Conservation (phyloP, 176 grass and related monocot species). For the Musa troglodytarum region DNA sequence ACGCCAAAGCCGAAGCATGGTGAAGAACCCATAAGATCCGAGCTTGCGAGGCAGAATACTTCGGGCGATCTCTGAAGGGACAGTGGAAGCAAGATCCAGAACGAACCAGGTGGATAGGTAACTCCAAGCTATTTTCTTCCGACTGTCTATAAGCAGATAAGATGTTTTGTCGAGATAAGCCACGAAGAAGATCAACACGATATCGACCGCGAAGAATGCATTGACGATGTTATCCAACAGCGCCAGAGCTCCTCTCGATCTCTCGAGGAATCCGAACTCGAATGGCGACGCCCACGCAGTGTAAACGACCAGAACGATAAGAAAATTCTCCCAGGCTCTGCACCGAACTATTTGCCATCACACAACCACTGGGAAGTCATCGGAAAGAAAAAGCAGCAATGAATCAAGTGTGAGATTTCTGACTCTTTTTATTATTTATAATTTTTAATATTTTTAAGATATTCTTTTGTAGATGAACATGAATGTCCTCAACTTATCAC, state of each 20-base stretch:
- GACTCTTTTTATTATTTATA: no score
- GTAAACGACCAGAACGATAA: constrained; percentile 72
- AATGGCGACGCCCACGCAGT: constrained; percentile 85
- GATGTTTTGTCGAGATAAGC: constrained; percentile 65
- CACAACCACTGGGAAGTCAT: neutral
- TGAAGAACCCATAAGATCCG: constrained; percentile 72
- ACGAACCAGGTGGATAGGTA: constrained; percentile 70
- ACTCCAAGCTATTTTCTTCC: constrained; percentile 51
- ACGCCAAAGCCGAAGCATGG: constrained; percentile 86
- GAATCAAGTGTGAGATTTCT: no score
- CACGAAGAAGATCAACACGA: constrained; percentile 83
- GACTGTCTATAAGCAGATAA: constrained; percentile 49
- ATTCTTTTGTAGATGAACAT: no score
- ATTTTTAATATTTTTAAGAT: no score
- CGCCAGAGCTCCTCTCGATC: constrained; percentile 41
- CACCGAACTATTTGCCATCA: constrained; percentile 26
- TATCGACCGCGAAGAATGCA: constrained; percentile 64
- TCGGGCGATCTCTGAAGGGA: constrained; percentile 55
- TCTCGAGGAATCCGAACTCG: constrained; percentile 72
- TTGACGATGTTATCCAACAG: constrained; percentile 58
- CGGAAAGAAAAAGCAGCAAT: no score
- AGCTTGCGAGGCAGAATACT: constrained; percentile 49
- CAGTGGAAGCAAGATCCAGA: constrained; percentile 61
- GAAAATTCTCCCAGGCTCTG: constrained; percentile 68
- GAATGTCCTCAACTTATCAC: no score